Percentiles rank a stretch among this genome's conserved stretches.
phyloP scores from a whole-genome alignment of 768 basidiomycete genomes.

The Daedalea quercina region DNA sequence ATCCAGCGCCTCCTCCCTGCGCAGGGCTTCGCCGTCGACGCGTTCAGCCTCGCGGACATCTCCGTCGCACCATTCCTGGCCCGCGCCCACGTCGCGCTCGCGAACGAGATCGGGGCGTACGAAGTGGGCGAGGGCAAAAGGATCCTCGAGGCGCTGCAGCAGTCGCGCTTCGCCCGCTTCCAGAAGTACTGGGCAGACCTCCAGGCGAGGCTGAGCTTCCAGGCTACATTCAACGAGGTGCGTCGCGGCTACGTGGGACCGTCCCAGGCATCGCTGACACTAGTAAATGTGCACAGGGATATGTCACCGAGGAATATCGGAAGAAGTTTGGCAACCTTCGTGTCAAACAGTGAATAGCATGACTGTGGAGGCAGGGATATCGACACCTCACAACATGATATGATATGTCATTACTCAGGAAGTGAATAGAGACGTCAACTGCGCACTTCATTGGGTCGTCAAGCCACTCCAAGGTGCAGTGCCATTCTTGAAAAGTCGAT shows the following conservation, averaged over 20 bases:
- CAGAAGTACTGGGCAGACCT: conserved; percentile 41
- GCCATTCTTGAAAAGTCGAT: no score
- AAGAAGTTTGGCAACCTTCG: conserved; percentile 11
- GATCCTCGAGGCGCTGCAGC: conserved; percentile 34
- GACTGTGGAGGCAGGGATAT: no score
- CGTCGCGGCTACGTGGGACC: no score
- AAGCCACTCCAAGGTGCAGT: no score
- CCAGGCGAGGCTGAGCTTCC: conserved; percentile 45
- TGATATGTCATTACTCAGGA: no score
- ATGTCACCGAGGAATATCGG: conserved; percentile 14
- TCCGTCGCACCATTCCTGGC: conserved; percentile 56
- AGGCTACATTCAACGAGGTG: conserved; percentile 48
- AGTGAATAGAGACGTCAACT: no score
- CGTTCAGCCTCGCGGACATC: conserved; percentile 56
- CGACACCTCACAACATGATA: no score
- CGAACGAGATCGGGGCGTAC: conserved; percentile 50
- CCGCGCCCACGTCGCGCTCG: conserved; percentile 36
- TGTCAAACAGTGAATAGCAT: not conserved
- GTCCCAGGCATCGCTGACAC: not conserved
- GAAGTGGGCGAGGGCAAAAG: conserved; percentile 40
- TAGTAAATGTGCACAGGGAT: conserved; percentile 12
- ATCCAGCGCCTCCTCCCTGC: conserved; percentile 44
- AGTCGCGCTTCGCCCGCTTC: conserved; percentile 42
- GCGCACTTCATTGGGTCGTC: no score
- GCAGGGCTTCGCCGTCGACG: conserved; percentile 37